A percentile compares a stretch with the other conserved stretches of the same genome.
These are phyloP conservation scores for Aspergillus alliaceus DNA, from an alignment of 2,329 filamentous ascomycete genomes.

Conservation along the genomic window DNA sequence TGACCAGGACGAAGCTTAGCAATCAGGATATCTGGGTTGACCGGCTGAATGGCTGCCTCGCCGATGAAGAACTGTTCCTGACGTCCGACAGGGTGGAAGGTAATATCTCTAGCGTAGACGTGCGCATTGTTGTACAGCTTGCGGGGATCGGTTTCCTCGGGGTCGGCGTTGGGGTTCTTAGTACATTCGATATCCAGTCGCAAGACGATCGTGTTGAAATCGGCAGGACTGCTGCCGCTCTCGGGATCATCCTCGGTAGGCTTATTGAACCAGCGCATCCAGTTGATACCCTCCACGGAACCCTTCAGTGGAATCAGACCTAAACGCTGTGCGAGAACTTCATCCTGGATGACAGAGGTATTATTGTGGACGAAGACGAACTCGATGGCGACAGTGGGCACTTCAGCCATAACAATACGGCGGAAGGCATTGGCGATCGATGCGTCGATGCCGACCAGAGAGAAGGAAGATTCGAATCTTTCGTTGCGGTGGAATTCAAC, in stretches of 20 bases:
- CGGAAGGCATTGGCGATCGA: constrained; percentile 96
- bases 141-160: constrained; percentile 74
- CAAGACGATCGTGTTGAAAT: constrained; percentile 86
- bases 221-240: constrained; percentile 54
- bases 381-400: constrained; percentile 92
- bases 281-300: constrained; percentile 72
- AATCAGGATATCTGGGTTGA: constrained; percentile 90
- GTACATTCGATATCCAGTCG: constrained; percentile 77
- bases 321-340: constrained; percentile 86
- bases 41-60: constrained; percentile 67
- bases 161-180: constrained; percentile 69
- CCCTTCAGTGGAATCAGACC: constrained; percentile 89
- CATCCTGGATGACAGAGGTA: constrained; percentile 96
- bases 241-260: constrained; percentile 63
- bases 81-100: constrained; percentile 72
- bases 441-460: constrained; percentile 86
- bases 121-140: constrained; percentile 85
- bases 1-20: constrained; percentile 92
- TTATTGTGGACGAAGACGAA: constrained; percentile 93
- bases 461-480: constrained; percentile 77
- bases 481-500: constrained; percentile 85
- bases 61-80: constrained; percentile 69
- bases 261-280: constrained; percentile 79
- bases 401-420: constrained; percentile 90
- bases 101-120: constrained; percentile 75